These are phyloP conservation scores for Chaetomiaceae sp. DNA, from an alignment of 2,329 filamentous ascomycete species.

Conservation along the genomic window DNA sequence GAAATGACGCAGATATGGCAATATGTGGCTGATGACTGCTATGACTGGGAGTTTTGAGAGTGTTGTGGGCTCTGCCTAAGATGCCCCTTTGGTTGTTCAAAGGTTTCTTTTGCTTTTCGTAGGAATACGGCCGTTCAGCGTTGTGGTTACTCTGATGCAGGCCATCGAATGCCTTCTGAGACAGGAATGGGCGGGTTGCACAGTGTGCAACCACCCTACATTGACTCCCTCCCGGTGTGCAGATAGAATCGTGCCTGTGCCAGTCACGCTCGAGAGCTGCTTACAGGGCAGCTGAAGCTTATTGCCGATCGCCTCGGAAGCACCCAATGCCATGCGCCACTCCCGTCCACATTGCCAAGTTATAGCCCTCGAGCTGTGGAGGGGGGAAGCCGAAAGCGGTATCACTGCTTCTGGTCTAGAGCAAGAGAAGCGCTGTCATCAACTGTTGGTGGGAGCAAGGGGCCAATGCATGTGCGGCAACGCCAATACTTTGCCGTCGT, in stretches of 20 bases:
- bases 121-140: too few species aligned
- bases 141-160: too few species aligned
- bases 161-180: neutral
- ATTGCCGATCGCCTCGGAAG: conserved; percentile 1
- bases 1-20: too few species aligned
- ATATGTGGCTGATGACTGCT: too few species aligned
- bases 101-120: too few species aligned
- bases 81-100: too few species aligned
- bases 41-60: too few species aligned
- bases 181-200: neutral
- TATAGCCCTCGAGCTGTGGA: neutral
- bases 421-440: neutral
- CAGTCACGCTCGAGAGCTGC: neutral
- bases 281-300: conserved; percentile 1
- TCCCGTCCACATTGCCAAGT: conserved; percentile 1
- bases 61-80: too few species aligned
- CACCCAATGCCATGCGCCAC: conserved; percentile 8
- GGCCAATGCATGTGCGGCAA: neutral
- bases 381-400: neutral
- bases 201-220: neutral
- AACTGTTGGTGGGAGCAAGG: neutral
- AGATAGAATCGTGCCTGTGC: neutral
- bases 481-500: neutral
- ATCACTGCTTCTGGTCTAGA: too few species aligned
- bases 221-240: neutral